Percentiles rank a stretch among this genome's conserved stretches.
Conservation (phyloP, 495 filamentous ascomycete genomes). For the Chaetomium tenue region DNA sequence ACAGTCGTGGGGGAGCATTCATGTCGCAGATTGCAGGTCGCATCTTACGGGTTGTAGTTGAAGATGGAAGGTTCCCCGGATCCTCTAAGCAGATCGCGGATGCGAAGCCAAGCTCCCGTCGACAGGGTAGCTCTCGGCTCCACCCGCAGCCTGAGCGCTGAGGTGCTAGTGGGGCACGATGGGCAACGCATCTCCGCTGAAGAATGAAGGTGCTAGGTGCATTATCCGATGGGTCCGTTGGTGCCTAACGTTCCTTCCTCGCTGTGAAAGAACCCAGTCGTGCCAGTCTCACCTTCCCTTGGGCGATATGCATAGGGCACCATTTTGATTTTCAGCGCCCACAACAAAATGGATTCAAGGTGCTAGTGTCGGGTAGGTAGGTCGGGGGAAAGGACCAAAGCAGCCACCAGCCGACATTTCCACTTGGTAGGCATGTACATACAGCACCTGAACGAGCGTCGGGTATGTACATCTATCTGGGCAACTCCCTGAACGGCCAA, state of each 20-base stretch:
- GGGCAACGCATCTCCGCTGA: not conserved
- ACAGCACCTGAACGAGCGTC: no score
- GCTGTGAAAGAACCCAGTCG: not conserved
- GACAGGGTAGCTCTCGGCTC: not conserved
- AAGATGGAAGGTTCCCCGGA: slow-evolving; percentile 10
- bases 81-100: not conserved
- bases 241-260: not conserved
- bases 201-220: slow-evolving; percentile 25
- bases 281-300: not conserved
- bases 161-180: no score
- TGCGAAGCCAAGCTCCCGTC: not conserved
- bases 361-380: no score
- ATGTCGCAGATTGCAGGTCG: not conserved
- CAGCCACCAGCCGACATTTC: no score
- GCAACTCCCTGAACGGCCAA: no score
- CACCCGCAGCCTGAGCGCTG: not conserved
- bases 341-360: no score
- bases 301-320: no score
- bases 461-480: no score
- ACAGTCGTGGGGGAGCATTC: not conserved
- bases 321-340: no score
- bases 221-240: slow-evolving; percentile 30
- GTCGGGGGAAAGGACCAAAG: no score
- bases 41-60: not conserved
- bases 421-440: no score